phyloP scores from a whole-genome alignment of 129 eudicot genomes.

The Solidago caesia region DNA sequence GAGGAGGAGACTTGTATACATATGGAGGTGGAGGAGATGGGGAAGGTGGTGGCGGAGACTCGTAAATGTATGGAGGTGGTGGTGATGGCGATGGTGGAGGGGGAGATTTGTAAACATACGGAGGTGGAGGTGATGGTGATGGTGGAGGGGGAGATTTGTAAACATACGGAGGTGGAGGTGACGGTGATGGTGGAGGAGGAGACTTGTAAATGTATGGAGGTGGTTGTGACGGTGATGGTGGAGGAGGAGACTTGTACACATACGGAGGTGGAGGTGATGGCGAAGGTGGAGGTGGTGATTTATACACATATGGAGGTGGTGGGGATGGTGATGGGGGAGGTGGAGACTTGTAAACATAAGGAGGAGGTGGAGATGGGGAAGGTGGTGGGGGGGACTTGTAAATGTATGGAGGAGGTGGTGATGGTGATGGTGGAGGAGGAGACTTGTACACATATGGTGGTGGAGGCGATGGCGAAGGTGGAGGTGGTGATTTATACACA shows the following conservation, averaged over 20 bases:
- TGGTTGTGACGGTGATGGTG: constrained; percentile 23
- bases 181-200: constrained; percentile 29
- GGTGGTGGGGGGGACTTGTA: constrained; percentile 21
- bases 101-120: not conserved
- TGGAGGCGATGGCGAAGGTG: constrained; percentile 19
- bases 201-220: constrained; percentile 10
- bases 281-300: constrained; percentile 34
- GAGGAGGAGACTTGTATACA: constrained; percentile 28
- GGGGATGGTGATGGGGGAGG: constrained; percentile 29
- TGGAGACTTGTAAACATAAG: not conserved
- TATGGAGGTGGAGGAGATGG: constrained; percentile 25
- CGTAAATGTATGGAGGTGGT: constrained; percentile 22
- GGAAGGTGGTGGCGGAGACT: constrained; percentile 28
- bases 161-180: constrained; percentile 27
- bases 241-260: constrained; percentile 18
- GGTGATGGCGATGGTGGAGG: constrained; percentile 32
- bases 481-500: constrained; percentile 15
- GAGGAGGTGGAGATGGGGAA: constrained; percentile 23
- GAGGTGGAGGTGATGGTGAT: constrained; percentile 12
- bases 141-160: constrained; percentile 23
- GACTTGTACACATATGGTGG: constrained; percentile 14
- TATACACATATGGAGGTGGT: not conserved
- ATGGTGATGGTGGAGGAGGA: constrained; percentile 32
- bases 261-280: constrained; percentile 29
- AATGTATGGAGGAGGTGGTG: constrained; percentile 14